Percentiles rank a stretch among this genome's conserved stretches.
These are phyloP conservation scores for Citrus australasica DNA, from an alignment of 345 rosid genomes.

Conservation along the genomic window DNA sequence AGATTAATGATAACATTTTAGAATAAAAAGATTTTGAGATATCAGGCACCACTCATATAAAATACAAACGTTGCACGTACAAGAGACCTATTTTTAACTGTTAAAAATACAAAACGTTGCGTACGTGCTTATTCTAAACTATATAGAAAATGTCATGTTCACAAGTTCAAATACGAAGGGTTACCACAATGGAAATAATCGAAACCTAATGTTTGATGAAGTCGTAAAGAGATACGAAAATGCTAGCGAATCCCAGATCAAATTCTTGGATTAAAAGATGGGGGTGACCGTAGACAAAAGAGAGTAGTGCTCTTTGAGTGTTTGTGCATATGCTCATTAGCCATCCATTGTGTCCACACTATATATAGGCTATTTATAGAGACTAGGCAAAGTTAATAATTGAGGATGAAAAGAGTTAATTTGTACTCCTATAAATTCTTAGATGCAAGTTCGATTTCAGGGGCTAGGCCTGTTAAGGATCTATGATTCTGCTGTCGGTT, in stretches of 20 bases:
- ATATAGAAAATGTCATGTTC: no score
- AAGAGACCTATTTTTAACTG: no score
- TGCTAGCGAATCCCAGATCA: constrained; percentile 40
- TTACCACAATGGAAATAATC: constrained; percentile 82
- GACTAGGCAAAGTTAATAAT: constrained; percentile 51
- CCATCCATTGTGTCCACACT: constrained; percentile 58
- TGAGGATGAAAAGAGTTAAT: constrained; percentile 54
- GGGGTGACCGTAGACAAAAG: constrained; percentile 28
- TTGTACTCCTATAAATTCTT: constrained; percentile 26
- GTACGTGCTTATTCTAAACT: no score
- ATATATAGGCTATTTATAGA: constrained; percentile 52
- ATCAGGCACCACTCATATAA: no score
- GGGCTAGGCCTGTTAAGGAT: no score
- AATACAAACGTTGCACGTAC: no score
- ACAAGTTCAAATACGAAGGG: constrained; percentile 48
- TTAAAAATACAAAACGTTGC: no score
- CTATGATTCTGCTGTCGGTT: no score
- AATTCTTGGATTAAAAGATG: constrained; percentile 50
- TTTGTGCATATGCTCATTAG: constrained; percentile 63
- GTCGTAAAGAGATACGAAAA: constrained; percentile 50
- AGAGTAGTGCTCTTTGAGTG: constrained; percentile 75
- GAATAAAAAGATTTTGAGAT: no score
- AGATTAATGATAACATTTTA: no score
- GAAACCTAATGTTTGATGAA: constrained; percentile 55
- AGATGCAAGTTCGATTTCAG: not conserved